Evolutionary conservation across 495 filamentous ascomycete species (phyloP), one percentile per base, ranked within the genome.

Genomic region (Penicillium longicatenatum): DNA sequence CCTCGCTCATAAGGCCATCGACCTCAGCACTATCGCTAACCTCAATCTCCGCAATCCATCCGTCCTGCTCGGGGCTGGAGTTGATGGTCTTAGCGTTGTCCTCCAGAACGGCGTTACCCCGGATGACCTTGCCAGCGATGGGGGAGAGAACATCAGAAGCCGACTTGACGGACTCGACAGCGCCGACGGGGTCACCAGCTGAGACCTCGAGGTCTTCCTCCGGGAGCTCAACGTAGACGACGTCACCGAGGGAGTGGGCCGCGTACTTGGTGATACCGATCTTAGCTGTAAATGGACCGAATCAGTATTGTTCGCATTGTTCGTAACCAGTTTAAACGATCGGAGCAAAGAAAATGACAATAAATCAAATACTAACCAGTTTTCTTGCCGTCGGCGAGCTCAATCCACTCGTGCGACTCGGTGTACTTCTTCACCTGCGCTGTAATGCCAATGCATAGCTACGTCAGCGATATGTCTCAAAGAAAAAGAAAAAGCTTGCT

Each of bases 361-460:
- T 52, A 47, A 30, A 45, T 35, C 19, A 26, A 6, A 35, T 39
- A 68, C 73, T 67, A 33, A 77, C 73, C 74, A 43, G 65, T 75
- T 63, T 76, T 91, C 61, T 85, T 84, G 75, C 94, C 86, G 29
- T 82, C 84, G 49, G 84, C 84, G 31, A 96, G 77, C 74, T 96
- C 90, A 65, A 98, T 85, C 95, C 95, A 98, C 80, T 98, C 94
- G 80, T 98, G 94, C 65, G 97, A 95, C 72, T 90, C 86, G 64
- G 95, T 98, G 82, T 95, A 98, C 69, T 88, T 91, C 81, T 94
- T 93, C 64, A 87, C 78, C 61, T 75, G 68, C 55, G 67, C 79
- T 82, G 44, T 41, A 57, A 31, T 55, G 43, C 21, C 51, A 61
- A 62, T 59, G 48, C 59, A 57, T 55, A 42, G 50, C 60, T 42